Base-by-base conservation (phyloP, 2,329 filamentous ascomycete genomes). In the Trichoderma sp. region DNA sequence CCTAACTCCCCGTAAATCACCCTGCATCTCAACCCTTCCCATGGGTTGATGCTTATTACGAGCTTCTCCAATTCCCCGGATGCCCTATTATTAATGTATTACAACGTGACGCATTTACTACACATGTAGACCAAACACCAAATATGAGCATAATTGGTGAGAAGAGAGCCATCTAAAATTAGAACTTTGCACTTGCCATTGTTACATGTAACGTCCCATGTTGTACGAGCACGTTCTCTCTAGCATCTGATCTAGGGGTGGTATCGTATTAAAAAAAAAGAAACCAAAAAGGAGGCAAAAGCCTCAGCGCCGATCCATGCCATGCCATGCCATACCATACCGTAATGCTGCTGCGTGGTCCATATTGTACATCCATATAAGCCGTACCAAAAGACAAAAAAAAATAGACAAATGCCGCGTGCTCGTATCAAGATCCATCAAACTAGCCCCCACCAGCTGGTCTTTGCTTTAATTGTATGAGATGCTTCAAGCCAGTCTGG, bases 401-500 rank as follows among this genome's bases (percentile, higher is more conserved):
- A 67, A 62, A 24, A n/a, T 43, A 66, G 56, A 12, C 28, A 70
- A 70, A 47, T n/a, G 36, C 53, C 8, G 36, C 34, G 30, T 21
- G 14, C 64, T 57, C n/a, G 26, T 32, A 32, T 34, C 18, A 34
- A 61, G 15, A 30, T 63, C 18, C 30, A 32, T n/a, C 9, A n/a
- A 6, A 30, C 24, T 64, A 71, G 43, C 73, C 80, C n/a, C 77
- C 79, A 34, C 75, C 75, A 2, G 79, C 80, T 15, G 81, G 80
- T 18, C 75, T 75, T 68, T 82, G 81, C 74, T 83, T 84, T n/a
- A 80, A 74, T 71, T 82, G 83, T 71, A 86, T 75, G 73, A 83
- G 43, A 51, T 85, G 82, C 75, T 84, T 83, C 21, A 87, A 75
- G n/a, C 79, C 76, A 60, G 86, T 81, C 57, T 86, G 76, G 15